phyloP scores from a whole-genome alignment of 2,329 filamentous ascomycete genomes.

The Sclerotinia sclerotiorum region DNA sequence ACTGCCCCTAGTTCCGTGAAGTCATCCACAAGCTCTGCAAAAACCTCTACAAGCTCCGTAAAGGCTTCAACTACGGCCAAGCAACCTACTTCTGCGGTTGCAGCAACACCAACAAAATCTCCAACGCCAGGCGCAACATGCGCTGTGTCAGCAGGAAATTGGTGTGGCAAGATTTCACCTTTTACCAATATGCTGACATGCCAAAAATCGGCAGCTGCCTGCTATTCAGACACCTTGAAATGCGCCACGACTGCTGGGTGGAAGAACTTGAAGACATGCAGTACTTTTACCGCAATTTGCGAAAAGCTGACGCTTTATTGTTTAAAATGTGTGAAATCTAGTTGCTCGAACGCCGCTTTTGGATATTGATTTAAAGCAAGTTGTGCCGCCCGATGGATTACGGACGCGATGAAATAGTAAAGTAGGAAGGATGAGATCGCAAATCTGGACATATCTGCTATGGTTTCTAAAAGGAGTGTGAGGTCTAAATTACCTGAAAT shows the following conservation, averaged over 20 bases:
- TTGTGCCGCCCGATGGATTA: neutral
- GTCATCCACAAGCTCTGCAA: neutral
- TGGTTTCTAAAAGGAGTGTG: neutral
- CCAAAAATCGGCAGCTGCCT: conserved; percentile 20
- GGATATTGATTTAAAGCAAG: conserved; percentile 10
- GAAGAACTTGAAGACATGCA: neutral
- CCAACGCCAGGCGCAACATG: conserved; percentile 8
- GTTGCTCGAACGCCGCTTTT: conserved; percentile 14
- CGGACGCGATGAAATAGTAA: neutral
- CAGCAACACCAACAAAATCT: neutral
- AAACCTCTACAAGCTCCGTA: neutral
- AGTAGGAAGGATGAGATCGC: neutral
- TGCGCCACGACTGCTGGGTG: conserved; percentile 15
- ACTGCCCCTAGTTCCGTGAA: neutral
- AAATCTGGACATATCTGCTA: conserved; percentile 5
- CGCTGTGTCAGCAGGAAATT: conserved; percentile 13
- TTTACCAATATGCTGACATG: conserved; percentile 12
- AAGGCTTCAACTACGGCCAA: neutral
- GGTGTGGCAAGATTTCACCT: conserved; percentile 18
- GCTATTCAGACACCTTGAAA: conserved; percentile 14
- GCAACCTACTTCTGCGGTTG: neutral
- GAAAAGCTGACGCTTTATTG: conserved; percentile 20
- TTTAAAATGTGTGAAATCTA: conserved; percentile 1
- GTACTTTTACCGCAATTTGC: conserved; percentile 12
- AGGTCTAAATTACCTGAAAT: conserved; percentile 1